Evolutionary conservation across 75 land plant genomes (phyloP).

Genomic region (Pinus taeda): DNA sequence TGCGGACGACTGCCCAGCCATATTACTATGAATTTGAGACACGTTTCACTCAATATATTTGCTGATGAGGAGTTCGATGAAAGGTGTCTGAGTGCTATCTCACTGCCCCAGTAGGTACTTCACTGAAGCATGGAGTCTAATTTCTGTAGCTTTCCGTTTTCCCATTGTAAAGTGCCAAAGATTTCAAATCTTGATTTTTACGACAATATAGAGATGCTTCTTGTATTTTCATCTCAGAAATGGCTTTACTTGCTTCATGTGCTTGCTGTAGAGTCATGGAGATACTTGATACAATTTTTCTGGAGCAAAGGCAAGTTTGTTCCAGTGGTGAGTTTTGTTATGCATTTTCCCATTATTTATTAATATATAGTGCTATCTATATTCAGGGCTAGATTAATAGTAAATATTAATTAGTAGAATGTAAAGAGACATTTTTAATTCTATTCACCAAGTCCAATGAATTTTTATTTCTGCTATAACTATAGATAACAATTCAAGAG

Average conservation of each 20-base stretch:
- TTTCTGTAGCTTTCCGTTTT: neutral
- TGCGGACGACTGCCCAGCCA: neutral
- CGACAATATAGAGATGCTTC: neutral
- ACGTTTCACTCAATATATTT: neutral
- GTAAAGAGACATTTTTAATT: neutral
- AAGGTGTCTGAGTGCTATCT: neutral
- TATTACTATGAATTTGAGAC: neutral
- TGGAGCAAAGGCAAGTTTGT: neutral
- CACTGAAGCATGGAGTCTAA: neutral
- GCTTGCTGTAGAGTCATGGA: constrained; percentile 5
- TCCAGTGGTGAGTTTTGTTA: neutral
- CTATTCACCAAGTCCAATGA: neutral
- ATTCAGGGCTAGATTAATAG: neutral
- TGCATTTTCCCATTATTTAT: neutral
- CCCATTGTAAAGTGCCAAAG: neutral
- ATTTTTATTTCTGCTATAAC: neutral
- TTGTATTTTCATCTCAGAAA: neutral
- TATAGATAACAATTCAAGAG: neutral
- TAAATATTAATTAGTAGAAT: neutral
- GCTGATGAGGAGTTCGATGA: neutral
- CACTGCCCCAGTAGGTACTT: constrained; percentile 9
- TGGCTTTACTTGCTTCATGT: neutral
- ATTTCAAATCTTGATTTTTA: neutral
- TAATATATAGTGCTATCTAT: neutral
- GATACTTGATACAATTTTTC: constrained; percentile 6